These are phyloP conservation scores for Nematodospora valgi DNA, from an alignment of 805 yeast species.

Conservation along the genomic window DNA sequence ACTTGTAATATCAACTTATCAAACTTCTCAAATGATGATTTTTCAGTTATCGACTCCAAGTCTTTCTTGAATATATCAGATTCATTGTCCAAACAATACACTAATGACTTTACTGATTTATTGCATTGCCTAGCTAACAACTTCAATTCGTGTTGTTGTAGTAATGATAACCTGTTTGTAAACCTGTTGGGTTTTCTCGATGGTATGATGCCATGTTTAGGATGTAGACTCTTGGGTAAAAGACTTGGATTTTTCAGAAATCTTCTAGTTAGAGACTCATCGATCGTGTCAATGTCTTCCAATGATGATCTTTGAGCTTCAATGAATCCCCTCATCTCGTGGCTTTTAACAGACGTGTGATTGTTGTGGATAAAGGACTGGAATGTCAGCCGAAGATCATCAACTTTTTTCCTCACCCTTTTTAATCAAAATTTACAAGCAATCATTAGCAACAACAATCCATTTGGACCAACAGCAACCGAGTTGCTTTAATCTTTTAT, in stretches of 20 bases:
- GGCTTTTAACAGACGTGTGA: not conserved
- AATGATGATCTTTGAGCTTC: slow-evolving; percentile 35
- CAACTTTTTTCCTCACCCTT: too few species aligned
- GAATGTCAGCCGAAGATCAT: too few species aligned
- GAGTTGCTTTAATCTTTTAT: too few species aligned
- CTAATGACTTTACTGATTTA: slow-evolving; percentile 11
- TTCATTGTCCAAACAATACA: slow-evolving; percentile 6
- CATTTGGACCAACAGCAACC: too few species aligned
- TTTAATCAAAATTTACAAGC: too few species aligned
- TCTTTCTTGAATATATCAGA: slow-evolving; percentile 10
- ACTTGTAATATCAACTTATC: slow-evolving; percentile 11
- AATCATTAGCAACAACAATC: too few species aligned
- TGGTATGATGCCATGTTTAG: slow-evolving; percentile 11
- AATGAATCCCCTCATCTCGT: slow-evolving; percentile 23
- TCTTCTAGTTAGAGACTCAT: slow-evolving; percentile 61
- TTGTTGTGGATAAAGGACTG: too few species aligned
- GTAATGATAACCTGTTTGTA: slow-evolving; percentile 46
- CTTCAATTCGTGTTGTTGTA: slow-evolving; percentile 68
- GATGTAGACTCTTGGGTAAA: slow-evolving; percentile 23
- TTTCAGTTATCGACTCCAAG: slow-evolving; percentile 14
- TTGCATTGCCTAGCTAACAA: slow-evolving; percentile 47
- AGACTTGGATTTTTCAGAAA: slow-evolving; percentile 59
- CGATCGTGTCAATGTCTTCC: slow-evolving; percentile 73
- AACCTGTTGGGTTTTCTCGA: slow-evolving; percentile 12
- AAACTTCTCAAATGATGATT: slow-evolving; percentile 12